These are phyloP conservation scores for Paracoccidioides brasiliensis DNA, from an alignment of 2,329 filamentous ascomycete genomes.

Conservation along the genomic window DNA sequence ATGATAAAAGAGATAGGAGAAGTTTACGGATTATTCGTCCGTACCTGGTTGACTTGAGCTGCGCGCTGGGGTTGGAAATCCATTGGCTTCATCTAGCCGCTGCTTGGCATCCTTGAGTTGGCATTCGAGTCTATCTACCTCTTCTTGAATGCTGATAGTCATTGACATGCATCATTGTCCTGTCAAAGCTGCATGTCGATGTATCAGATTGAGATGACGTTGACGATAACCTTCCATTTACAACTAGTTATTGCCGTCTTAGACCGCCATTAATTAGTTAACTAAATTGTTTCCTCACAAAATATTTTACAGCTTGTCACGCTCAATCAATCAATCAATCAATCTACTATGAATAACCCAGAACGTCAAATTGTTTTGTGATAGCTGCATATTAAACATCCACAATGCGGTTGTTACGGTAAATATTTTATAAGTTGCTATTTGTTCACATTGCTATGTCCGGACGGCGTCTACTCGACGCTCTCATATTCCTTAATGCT, in stretches of 20 bases:
- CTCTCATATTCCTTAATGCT: conserved; percentile 56
- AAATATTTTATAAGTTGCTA: background rate
- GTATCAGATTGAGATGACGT: background rate
- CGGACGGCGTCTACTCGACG: conserved; percentile 54
- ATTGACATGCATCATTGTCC: conserved; percentile 9
- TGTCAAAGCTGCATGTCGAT: background rate
- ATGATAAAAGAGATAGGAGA: too few relatives aligned
- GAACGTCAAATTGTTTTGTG: background rate
- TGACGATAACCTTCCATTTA: background rate
- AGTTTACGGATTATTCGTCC: too few relatives aligned
- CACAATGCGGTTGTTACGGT: conserved; percentile 1
- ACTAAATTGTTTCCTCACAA: background rate
- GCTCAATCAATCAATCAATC: too few relatives aligned
- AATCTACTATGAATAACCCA: background rate
- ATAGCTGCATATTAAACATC: background rate
- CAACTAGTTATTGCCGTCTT: background rate
- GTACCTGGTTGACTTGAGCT: background rate
- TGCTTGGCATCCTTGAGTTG: conserved; percentile 35
- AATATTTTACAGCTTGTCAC: background rate
- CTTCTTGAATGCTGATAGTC: conserved; percentile 20
- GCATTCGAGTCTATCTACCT: conserved; percentile 36
- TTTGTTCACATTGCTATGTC: conserved; percentile 29
- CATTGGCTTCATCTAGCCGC: conserved; percentile 21
- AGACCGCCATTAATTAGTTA: background rate
- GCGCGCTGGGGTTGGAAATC: conserved; percentile 8